A percentile compares a stretch with the other conserved stretches of the same genome.
These are phyloP conservation scores for Ustilago hordei DNA, from an alignment of 1,284 basidiomycete species.

Conservation along the genomic window DNA sequence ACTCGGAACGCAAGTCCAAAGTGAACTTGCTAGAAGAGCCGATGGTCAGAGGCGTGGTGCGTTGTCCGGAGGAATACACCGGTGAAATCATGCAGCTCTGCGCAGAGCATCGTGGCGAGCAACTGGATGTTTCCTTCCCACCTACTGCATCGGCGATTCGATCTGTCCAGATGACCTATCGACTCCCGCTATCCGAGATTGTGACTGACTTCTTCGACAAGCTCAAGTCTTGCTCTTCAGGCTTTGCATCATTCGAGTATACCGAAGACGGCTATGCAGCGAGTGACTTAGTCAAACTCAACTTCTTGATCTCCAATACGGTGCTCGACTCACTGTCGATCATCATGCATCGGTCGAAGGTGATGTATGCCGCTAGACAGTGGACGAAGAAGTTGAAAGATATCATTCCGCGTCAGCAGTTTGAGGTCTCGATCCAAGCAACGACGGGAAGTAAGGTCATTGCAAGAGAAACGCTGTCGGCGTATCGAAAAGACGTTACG, in stretches of 20 bases:
- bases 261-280: slow-evolving; percentile 56
- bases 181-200: slow-evolving; percentile 65
- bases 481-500: slow-evolving; percentile 81
- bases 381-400: slow-evolving; percentile 66
- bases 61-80: slow-evolving; percentile 66
- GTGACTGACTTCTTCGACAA: slow-evolving; percentile 69
- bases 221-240: slow-evolving; percentile 67
- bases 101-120: slow-evolving; percentile 65
- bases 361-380: slow-evolving; percentile 45
- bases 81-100: slow-evolving; percentile 69
- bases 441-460: slow-evolving; percentile 85
- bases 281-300: slow-evolving; percentile 65
- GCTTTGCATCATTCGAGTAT: slow-evolving; percentile 68
- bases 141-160: slow-evolving; percentile 42
- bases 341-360: slow-evolving; percentile 65
- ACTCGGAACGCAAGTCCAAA: slow-evolving; percentile 52
- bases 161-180: slow-evolving; percentile 63
- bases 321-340: slow-evolving; percentile 64
- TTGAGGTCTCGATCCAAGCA: slow-evolving; percentile 78
- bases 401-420: slow-evolving; percentile 84
- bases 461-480: slow-evolving; percentile 79
- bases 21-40: slow-evolving; percentile 60
- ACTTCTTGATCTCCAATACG: slow-evolving; percentile 61
- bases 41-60: slow-evolving; percentile 61
- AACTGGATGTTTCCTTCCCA: slow-evolving; percentile 57